Conservation (phyloP, 257 asterid genomes). For the Scutellaria barbata region DNA sequence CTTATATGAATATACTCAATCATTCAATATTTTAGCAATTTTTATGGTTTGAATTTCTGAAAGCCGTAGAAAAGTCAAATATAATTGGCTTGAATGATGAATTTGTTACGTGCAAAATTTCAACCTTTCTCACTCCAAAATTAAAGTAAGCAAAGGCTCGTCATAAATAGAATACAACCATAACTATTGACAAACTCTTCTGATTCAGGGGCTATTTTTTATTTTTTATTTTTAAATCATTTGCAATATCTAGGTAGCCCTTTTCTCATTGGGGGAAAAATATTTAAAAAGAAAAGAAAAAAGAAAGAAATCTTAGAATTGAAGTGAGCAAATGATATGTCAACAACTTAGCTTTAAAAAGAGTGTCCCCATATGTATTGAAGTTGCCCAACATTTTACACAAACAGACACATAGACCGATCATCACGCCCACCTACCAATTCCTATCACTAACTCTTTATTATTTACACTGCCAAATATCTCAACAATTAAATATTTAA, state of each 20-base stretch:
- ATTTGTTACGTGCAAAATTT: slow-evolving; percentile 8
- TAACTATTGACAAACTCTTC: too few species aligned
- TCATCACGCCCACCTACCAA: slow-evolving; percentile 53
- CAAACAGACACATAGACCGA: slow-evolving; percentile 39
- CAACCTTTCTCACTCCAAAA: slow-evolving; percentile 19
- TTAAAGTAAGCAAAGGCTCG: not conserved
- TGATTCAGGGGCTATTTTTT: too few species aligned
- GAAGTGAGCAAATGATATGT: slow-evolving; percentile 40
- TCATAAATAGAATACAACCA: not conserved
- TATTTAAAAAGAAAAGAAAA: not conserved
- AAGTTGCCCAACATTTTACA: slow-evolving; percentile 45
- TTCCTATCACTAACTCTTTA: slow-evolving; percentile 13
- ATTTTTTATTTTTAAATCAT: too few species aligned
- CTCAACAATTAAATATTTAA: not conserved
- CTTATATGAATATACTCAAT: too few species aligned
- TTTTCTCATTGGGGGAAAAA: too few species aligned
- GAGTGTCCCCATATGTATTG: slow-evolving; percentile 40
- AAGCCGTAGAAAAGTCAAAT: slow-evolving; percentile 6
- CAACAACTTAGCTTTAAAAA: slow-evolving; percentile 42
- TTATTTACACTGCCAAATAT: not conserved
- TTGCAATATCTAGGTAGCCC: too few species aligned
- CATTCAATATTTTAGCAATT: too few species aligned
- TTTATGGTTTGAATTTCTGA: not conserved
- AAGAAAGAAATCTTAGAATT: slow-evolving; percentile 19
- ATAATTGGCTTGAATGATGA: not conserved